Evolutionary conservation across 2,329 filamentous ascomycete genomes (phyloP), one percentile per base, ranked within the genome.

Genomic region (Colletotrichum sp.): DNA sequence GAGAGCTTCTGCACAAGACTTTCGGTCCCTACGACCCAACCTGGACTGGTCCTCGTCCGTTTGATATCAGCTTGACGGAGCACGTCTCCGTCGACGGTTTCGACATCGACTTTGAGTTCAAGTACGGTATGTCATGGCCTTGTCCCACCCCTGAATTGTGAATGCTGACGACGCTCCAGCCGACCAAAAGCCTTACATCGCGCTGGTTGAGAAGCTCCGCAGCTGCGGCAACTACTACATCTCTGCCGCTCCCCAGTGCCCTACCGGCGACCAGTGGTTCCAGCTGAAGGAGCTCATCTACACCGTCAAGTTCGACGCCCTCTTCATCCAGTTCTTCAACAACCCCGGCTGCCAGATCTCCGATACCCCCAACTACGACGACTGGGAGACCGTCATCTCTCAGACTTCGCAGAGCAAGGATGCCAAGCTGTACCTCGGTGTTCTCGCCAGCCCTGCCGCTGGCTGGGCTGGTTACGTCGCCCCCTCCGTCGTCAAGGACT

Each of bases 261-360:
- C 84, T 27, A 81, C 81, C 34, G 65, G 72, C 11, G 30, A 78
- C 6, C 11, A 61, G 2, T 82, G 78, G 63, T 83, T 83, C 68
- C 78, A 82, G 69, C 82, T 86, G 80, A 80, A 82, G 69, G 80
- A 82, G 8, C 80, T 87, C 77, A 85, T 89, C 52, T 81, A 84
- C 13, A 79, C 84, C 69, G 82, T 84, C 57, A 80, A 84, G 60
- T 86, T 89, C 76, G 85, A 87, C 30, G 82, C 84, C 16, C 80
- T 87, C 55, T 88, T 87, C 79, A 80, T 89, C 67, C 87, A 89
- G 81, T 89, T 89, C 80, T 89, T 88, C 82, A 88, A 89, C 83
- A 88, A 88, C 79, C 78, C 79, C 1, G 77, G 65, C 25, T 88
- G 86, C 78, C 83, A 83, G 75, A 73, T 77, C 15, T 69, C 81